These are phyloP conservation scores for Fusarium sp. DNA, from an alignment of 2,329 filamentous ascomycete species.

Conservation along the genomic window DNA sequence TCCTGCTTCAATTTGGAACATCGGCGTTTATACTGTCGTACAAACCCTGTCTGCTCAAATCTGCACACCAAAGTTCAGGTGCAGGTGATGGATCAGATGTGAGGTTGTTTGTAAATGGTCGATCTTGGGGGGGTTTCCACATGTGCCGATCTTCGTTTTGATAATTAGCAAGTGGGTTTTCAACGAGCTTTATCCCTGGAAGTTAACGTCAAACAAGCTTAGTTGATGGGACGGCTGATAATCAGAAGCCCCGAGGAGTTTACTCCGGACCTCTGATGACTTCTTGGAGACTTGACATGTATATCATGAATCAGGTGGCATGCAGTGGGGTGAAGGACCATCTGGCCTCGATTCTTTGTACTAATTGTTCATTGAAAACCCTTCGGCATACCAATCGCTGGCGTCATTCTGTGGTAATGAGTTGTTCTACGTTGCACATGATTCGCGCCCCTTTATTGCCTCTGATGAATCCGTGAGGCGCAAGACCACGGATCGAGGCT, in stretches of 20 bases:
- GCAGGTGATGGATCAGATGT: not conserved
- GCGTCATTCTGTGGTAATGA: not conserved
- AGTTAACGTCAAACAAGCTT: not conserved
- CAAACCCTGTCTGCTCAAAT: not conserved
- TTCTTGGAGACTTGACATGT: not conserved
- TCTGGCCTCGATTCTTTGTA: not conserved
- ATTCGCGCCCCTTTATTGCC: not conserved
- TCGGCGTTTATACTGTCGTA: constrained; percentile 6
- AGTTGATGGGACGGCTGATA: constrained; percentile 2
- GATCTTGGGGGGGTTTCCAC: not conserved
- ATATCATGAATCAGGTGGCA: not conserved
- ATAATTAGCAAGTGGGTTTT: not conserved
- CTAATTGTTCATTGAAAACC: not conserved
- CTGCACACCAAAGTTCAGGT: not conserved
- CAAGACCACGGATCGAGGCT: not conserved
- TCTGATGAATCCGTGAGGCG: not conserved
- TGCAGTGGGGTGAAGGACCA: not conserved
- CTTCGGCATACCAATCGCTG: not conserved
- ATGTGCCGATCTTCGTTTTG: not conserved
- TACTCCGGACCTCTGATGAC: not conserved
- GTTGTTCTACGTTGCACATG: not conserved
- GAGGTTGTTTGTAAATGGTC: not conserved
- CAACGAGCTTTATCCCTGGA: not conserved
- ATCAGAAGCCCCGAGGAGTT: not conserved
- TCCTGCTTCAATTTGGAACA: not conserved